A percentile compares a stretch with the other conserved stretches of the same genome.
These are phyloP conservation scores for Murraya paniculata DNA, from an alignment of 345 rosid species.

Conservation along the genomic window DNA sequence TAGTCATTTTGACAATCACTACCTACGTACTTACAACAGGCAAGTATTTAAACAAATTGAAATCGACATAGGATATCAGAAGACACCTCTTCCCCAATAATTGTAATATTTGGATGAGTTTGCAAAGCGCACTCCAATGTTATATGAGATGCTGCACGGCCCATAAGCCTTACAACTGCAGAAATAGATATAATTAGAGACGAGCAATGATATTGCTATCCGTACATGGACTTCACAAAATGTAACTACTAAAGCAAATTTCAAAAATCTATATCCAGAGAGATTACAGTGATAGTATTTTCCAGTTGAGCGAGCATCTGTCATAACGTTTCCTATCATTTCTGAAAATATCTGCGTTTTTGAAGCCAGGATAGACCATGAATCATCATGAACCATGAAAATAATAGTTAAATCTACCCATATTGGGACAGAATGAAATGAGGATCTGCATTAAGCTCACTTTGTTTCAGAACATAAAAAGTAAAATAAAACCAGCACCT, in stretches of 20 bases:
- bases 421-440: not conserved
- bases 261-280: not conserved
- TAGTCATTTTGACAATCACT: not conserved
- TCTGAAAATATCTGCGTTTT: slow-evolving; percentile 39
- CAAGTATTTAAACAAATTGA: not conserved
- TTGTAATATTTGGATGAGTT: slow-evolving; percentile 44
- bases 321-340: slow-evolving; percentile 47
- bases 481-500: slow-evolving; percentile 17
- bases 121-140: slow-evolving; percentile 49
- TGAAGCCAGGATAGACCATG: not conserved
- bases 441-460: not conserved
- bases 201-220: not conserved
- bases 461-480: not conserved
- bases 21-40: not conserved
- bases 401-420: not conserved
- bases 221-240: not conserved
- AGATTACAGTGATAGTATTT: slow-evolving; percentile 45
- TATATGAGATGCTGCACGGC: slow-evolving; percentile 50
- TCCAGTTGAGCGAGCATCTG: slow-evolving; percentile 49
- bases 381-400: not conserved
- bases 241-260: not conserved
- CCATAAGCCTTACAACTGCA: slow-evolving; percentile 46
- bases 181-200: not conserved
- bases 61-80: not conserved
- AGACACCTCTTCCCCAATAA: slow-evolving; percentile 47